A percentile compares a stretch with the other conserved stretches of the same genome.
phyloP scores from a whole-genome alignment of 345 rosid genomes.

The Stellera chamaejasme region DNA sequence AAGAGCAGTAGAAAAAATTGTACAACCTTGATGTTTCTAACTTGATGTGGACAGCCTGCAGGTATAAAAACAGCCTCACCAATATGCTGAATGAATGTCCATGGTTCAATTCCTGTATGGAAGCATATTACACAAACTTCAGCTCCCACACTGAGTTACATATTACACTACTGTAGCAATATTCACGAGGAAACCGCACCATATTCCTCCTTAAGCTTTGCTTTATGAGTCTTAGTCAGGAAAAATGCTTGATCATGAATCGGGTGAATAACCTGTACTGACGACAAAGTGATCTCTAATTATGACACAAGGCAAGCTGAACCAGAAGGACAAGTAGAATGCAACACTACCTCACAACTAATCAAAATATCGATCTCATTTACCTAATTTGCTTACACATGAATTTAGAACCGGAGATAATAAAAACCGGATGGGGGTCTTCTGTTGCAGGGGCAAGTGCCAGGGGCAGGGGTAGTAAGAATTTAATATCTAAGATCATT shows the following conservation, averaged over 20 bases:
- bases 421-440: background rate
- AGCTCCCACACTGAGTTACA: background rate
- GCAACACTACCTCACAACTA: background rate
- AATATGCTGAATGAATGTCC: constrained; percentile 57
- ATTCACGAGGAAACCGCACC: constrained; percentile 25
- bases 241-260: constrained; percentile 71
- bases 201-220: constrained; percentile 66
- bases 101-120: constrained; percentile 48
- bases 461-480: background rate
- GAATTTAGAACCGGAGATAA: background rate
- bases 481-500: background rate
- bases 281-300: background rate
- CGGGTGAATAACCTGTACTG: constrained; percentile 55
- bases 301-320: background rate
- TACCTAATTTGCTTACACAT: background rate
- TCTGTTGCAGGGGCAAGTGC: background rate
- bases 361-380: background rate
- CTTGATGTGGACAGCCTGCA: constrained; percentile 72
- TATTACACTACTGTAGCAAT: background rate
- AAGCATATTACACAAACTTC: background rate
- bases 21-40: constrained; percentile 52
- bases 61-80: constrained; percentile 71
- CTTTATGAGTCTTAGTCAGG: constrained; percentile 48
- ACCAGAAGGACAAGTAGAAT: background rate
- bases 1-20: background rate